phyloP scores from a whole-genome alignment of 176 grass and related monocot genomes.

The Oryza officinalis region DNA sequence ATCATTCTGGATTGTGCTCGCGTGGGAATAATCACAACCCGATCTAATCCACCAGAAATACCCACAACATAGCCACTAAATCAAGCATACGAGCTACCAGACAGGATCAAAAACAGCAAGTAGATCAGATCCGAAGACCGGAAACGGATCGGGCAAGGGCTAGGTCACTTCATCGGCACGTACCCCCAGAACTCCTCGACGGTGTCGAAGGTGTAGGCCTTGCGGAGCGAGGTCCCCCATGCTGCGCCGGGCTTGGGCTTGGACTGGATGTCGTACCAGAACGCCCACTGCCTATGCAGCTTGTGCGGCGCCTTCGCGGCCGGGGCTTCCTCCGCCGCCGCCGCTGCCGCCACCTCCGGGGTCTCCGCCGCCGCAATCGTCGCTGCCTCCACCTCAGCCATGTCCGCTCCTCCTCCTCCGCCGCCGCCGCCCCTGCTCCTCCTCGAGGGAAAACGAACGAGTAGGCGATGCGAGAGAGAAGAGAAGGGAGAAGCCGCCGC shows the following conservation, averaged over 20 bases:
- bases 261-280: slow-evolving; percentile 93
- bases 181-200: slow-evolving; percentile 98
- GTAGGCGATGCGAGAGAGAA: not conserved
- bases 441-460: not conserved
- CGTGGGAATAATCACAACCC: not conserved
- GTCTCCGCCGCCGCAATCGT: slow-evolving; percentile 6
- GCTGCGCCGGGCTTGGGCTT: slow-evolving; percentile 94
- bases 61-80: not conserved
- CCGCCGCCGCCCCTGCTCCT: slow-evolving; percentile 16
- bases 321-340: not conserved
- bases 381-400: slow-evolving; percentile 47
- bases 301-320: slow-evolving; percentile 52
- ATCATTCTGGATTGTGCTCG: not conserved
- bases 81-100: not conserved
- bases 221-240: slow-evolving; percentile 87
- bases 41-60: not conserved
- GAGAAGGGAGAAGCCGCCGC: not conserved
- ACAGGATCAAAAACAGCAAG: not conserved
- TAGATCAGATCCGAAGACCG: slow-evolving; percentile 26
- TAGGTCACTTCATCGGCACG: not conserved
- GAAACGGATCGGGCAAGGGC: slow-evolving; percentile 10
- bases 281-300: slow-evolving; percentile 89
- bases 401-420: slow-evolving; percentile 49
- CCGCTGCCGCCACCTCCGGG: slow-evolving; percentile 18
- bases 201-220: slow-evolving; percentile 92